Base-by-base conservation (phyloP, 1,284 basidiomycete species). In the Ceratobasidium sp. region DNA sequence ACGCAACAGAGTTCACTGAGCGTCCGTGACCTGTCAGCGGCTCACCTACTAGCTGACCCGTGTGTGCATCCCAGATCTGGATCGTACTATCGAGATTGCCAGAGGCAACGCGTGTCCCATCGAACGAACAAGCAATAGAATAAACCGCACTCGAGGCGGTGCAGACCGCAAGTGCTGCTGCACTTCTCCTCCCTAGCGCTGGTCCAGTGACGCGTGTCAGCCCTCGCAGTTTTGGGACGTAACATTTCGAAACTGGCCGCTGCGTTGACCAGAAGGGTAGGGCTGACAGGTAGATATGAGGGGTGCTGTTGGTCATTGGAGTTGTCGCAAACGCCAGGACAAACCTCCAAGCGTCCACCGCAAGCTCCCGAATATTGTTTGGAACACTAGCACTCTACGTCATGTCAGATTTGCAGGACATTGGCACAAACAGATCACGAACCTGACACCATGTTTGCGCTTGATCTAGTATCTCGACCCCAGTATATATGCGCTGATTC, bases 341-440 rank as follows among this genome's bases (percentile, higher is more conserved):
- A 44, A 64, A 64, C n/a, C 45, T n/a, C 62, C 62, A 64, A 24
- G 62, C 62, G 24, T 64, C 62, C 6, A 27, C 36, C 2, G 44
- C 44, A 14, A 64, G 2, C 11, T 45, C 22, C 17, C 3, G 48
- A n/a, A 51, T 6, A 51, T 51, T 17, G 22, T 51, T 6, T 17
- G 48, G 15, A 51, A 5, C 6, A 6, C 22, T 24, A 51, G 22
- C 22, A 19, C 15, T 24, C 48, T 51, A 5, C 15, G 4, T 7
- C 19, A n/a, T 24, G 48, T 51, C 17, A 51, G 48, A 51, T 6
- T 6, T 17, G 5, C 4, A 51, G 4, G 7, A 51, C 19, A 24
- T 51, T 5, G 5, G n/a, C n/a, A n/a, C n/a, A n/a, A n/a, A n/a
- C n/a, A n/a, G n/a, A n/a, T n/a, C n/a, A n/a, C n/a, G n/a, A n/a